Evolutionary conservation across 2,329 filamentous ascomycete species (phyloP).

Genomic region (Colletotrichum musae): DNA sequence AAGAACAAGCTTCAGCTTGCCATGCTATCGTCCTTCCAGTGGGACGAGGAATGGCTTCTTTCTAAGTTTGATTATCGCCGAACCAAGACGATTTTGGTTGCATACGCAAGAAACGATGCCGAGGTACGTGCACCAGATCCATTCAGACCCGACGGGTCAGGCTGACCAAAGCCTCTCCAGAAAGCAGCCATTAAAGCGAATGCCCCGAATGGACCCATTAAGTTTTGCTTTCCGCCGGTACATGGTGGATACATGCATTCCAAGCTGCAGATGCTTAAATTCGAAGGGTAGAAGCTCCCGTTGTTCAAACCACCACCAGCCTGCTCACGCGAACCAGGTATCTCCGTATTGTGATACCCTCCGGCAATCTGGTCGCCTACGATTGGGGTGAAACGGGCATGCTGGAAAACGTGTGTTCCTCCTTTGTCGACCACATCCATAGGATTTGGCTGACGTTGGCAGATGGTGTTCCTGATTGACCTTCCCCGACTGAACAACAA

Average conservation of each 20-base stretch:
- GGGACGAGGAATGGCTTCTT: conserved; percentile 85
- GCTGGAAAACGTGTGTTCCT: conserved; percentile 82
- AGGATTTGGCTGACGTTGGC: conserved; percentile 40
- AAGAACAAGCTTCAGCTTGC: conserved; percentile 80
- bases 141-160: neutral
- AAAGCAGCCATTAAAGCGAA: conserved; percentile 65
- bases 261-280: conserved; percentile 92
- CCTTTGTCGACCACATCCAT: neutral
- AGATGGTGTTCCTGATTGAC: conserved; percentile 93
- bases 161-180: conserved; percentile 47
- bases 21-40: conserved; percentile 88
- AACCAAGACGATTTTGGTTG: conserved; percentile 75
- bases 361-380: conserved; percentile 86
- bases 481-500: conserved; percentile 73
- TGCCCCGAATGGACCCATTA: conserved; percentile 67
- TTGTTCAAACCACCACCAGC: conserved; percentile 5
- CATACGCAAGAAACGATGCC: conserved; percentile 66
- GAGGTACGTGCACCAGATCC: conserved; percentile 58
- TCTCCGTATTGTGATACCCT: conserved; percentile 86
- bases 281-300: conserved; percentile 26
- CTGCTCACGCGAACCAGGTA: conserved; percentile 55
- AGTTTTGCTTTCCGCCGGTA: conserved; percentile 88
- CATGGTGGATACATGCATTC: conserved; percentile 88
- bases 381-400: conserved; percentile 91
- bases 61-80: conserved; percentile 74